phyloP scores from a whole-genome alignment of 768 basidiomycete genomes.

The Clitopilus passeckerianus region DNA sequence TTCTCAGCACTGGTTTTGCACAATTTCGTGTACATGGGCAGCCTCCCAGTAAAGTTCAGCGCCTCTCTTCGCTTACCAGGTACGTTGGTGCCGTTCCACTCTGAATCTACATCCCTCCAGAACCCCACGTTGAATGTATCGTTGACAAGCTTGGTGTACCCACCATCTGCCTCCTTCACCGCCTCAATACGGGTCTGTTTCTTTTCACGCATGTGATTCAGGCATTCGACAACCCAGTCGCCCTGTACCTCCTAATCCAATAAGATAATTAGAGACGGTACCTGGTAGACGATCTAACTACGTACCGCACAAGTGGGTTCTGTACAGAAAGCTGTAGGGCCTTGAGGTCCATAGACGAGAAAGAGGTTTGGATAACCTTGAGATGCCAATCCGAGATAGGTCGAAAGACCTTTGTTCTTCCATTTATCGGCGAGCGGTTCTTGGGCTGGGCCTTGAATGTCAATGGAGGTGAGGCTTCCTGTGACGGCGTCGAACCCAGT shows the following conservation, averaged over 20 bases:
- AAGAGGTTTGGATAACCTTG: constrained; percentile 13
- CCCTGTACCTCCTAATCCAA: constrained; percentile 16
- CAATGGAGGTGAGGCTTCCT: constrained; percentile 9
- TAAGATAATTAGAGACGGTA: not conserved
- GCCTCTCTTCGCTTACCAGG: constrained; percentile 16
- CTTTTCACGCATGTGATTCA: constrained; percentile 11
- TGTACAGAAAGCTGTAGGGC: constrained; percentile 9
- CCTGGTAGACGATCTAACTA: not conserved
- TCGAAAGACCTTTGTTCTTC: constrained; percentile 7
- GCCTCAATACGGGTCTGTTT: constrained; percentile 7
- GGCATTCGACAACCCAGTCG: constrained; percentile 17
- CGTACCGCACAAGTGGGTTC: constrained; percentile 10
- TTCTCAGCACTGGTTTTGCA: constrained; percentile 4
- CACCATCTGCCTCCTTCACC: constrained; percentile 7
- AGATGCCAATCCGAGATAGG: constrained; percentile 11
- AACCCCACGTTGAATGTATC: constrained; percentile 5
- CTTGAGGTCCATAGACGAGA: constrained; percentile 12
- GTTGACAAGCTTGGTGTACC: constrained; percentile 8
- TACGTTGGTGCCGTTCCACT: constrained; percentile 21
- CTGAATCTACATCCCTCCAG: constrained; percentile 16
- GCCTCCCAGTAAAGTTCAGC: constrained; percentile 18
- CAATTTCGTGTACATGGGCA: not conserved
- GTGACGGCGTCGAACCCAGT: constrained; percentile 14
- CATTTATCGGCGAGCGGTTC: constrained; percentile 11
- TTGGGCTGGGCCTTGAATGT: constrained; percentile 10